Conservation (phyloP, 2,329 filamentous ascomycete species). For the Nectriaceae sp. region DNA sequence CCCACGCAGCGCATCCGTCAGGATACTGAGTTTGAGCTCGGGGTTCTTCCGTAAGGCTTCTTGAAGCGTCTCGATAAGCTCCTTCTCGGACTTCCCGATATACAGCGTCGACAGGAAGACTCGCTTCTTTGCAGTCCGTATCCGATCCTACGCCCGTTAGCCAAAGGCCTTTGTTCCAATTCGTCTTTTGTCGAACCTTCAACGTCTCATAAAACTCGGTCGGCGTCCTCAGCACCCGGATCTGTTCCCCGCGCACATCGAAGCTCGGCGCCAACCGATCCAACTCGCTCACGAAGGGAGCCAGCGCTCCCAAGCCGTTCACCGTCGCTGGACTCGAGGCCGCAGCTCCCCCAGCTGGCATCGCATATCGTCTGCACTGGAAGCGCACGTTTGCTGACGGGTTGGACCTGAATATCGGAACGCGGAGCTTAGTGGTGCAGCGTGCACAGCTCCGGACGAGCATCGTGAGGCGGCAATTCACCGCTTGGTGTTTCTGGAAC, state of each 20-base stretch:
- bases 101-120: constrained; percentile 97
- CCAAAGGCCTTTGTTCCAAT: background rate
- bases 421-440: constrained; percentile 30
- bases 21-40: constrained; percentile 77
- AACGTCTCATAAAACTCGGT: constrained; percentile 89
- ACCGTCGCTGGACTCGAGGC: constrained; percentile 24
- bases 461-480: constrained; percentile 25
- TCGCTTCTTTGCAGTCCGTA: constrained; percentile 72
- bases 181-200: constrained; percentile 60
- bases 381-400: constrained; percentile 31
- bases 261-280: constrained; percentile 92
- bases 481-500: constrained; percentile 1
- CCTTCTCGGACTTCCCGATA: constrained; percentile 89
- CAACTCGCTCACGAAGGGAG: constrained; percentile 67
- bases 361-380: constrained; percentile 45
- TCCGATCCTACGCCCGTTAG: constrained; percentile 64
- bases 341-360: constrained; percentile 31
- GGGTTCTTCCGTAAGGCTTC: constrained; percentile 75
- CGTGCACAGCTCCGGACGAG: constrained; percentile 37
- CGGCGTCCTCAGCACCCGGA: constrained; percentile 77
- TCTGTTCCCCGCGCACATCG: constrained; percentile 77
- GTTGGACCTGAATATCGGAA: constrained; percentile 22
- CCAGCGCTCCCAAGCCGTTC: constrained; percentile 42
- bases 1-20: constrained; percentile 88
- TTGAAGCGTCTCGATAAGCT: constrained; percentile 79